Percentiles rank a stretch among this genome's conserved stretches.
phyloP scores from a whole-genome alignment of 768 basidiomycete species.

The Amanita rubescens region DNA sequence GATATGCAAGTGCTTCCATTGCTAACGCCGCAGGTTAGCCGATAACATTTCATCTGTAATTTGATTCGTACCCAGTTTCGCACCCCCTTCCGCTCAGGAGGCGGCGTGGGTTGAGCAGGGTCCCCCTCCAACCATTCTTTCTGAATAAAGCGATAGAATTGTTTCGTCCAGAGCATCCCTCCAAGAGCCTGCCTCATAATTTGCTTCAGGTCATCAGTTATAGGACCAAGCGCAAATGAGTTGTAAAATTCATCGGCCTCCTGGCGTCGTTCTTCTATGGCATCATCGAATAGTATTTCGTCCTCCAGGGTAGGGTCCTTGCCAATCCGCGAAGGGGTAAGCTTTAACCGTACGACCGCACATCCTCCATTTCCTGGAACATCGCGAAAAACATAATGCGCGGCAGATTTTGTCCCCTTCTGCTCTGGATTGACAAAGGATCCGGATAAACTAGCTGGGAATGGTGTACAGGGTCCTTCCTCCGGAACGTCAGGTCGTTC shows the following conservation, averaged over 20 bases:
- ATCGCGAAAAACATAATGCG: slow-evolving; percentile 80
- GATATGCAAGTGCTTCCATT: slow-evolving; percentile 94
- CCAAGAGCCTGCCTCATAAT: slow-evolving; percentile 94
- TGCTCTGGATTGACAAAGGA: slow-evolving; percentile 81
- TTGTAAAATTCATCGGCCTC: slow-evolving; percentile 97
- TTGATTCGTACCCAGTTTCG: slow-evolving; percentile 62
- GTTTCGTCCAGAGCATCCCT: slow-evolving; percentile 99
- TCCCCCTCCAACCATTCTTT: slow-evolving; percentile 96
- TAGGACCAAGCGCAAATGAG: slow-evolving; percentile 69
- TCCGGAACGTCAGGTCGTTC: slow-evolving; percentile 34
- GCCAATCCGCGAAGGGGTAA: slow-evolving; percentile 71
- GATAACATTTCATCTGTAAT: background rate
- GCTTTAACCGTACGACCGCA: slow-evolving; percentile 88
- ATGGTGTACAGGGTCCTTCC: slow-evolving; percentile 54
- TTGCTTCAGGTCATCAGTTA: slow-evolving; percentile 89
- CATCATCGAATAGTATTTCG: slow-evolving; percentile 83
- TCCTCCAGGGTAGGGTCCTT: slow-evolving; percentile 79
- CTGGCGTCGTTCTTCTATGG: slow-evolving; percentile 80
- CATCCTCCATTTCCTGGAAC: slow-evolving; percentile 92
- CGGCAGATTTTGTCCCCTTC: slow-evolving; percentile 87
- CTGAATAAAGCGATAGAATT: slow-evolving; percentile 94
- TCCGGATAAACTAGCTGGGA: slow-evolving; percentile 38
- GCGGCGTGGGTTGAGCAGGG: slow-evolving; percentile 90
- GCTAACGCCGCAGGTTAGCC: slow-evolving; percentile 32
- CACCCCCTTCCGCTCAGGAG: slow-evolving; percentile 77